Base-by-base conservation (phyloP, 208 protist genomes). In the Wallacemonas sp. region DNA sequence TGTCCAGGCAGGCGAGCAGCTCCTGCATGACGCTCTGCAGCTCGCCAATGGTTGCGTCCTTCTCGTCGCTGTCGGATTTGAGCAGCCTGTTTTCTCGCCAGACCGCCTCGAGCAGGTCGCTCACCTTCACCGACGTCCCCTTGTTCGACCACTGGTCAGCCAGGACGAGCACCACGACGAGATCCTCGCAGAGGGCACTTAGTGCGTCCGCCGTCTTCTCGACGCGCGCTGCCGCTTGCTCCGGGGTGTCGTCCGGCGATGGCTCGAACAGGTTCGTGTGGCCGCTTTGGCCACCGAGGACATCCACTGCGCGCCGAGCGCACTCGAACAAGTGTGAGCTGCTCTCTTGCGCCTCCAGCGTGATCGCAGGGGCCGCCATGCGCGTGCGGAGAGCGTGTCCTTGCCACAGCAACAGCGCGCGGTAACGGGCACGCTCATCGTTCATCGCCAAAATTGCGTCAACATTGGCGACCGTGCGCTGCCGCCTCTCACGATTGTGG, bases 381-480 rank as follows among this genome's bases (percentile, higher is more conserved):
- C 32, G 32, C 39, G 45, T 64, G 4, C 28, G 25, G 3, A 64
- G 57, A 7, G 41, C 25, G 20, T 25, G 65, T 63, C 29, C 8
- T 28, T 65, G 59, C 81, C 81, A 87, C 61, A 18, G 18, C 28
- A 74, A 16, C 14, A 89, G 79, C 0, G 52, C 55, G 28, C 64
- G 64, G 20, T 54, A 65, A 36, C 50, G 49, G 11, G 55, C 42
- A 3, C 74, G 64, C 36, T 90, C 72, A 4, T 72, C 41, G 45
- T 81, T 84, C n/a, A 82, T 72, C n/a, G 28, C 33, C 23, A 65
- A 25, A 8, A 93, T 68, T 22, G 81, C 38, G 14, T 59, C 44
- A 0, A 86, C 78, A 57, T 91, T 93, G 22, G 68, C 65, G 7
- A 50, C 50, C 3, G 52, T 76, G 42, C 84, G 84, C 54, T 93